These are phyloP conservation scores for Tricholoma furcatifolium DNA, from an alignment of 768 basidiomycete species.

Conservation along the genomic window DNA sequence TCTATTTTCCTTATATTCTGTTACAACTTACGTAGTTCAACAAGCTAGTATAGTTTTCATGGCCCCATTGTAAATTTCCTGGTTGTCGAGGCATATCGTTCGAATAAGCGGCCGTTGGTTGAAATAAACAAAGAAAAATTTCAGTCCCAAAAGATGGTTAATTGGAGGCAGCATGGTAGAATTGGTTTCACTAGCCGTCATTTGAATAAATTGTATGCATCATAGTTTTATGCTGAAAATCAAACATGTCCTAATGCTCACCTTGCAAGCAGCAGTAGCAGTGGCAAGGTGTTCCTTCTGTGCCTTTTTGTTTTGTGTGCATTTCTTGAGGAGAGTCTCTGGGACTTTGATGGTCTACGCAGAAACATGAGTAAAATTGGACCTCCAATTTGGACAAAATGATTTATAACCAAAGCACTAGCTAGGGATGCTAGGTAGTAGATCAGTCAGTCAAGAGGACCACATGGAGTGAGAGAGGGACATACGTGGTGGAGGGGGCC, in stretches of 20 bases:
- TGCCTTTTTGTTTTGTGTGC: slow-evolving; percentile 96
- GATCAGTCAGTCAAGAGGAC: slow-evolving; percentile 5
- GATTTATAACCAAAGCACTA: slow-evolving; percentile 53
- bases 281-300: slow-evolving; percentile 89
- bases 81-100: too few relatives aligned
- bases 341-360: slow-evolving; percentile 90
- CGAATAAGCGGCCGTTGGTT: too few relatives aligned
- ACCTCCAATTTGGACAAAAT: slow-evolving; percentile 6
- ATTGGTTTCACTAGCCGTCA: slow-evolving; percentile 71
- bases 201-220: slow-evolving; percentile 81
- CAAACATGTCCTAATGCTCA: slow-evolving; percentile 35
- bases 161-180: slow-evolving; percentile 75
- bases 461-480: slow-evolving; percentile 14
- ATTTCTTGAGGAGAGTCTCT: slow-evolving; percentile 99
- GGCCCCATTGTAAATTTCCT: too few relatives aligned
- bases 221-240: slow-evolving; percentile 39
- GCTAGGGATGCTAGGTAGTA: slow-evolving; percentile 44
- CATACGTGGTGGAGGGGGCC: slow-evolving; percentile 60
- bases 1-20: too few relatives aligned
- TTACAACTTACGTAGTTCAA: too few relatives aligned
- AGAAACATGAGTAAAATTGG: slow-evolving; percentile 20
- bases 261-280: slow-evolving; percentile 85
- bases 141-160: slow-evolving; percentile 97
- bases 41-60: too few relatives aligned
- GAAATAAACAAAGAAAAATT: slow-evolving; percentile 8